These are phyloP conservation scores for Austroboletus festivus DNA, from an alignment of 768 basidiomycete species.

Conservation along the genomic window DNA sequence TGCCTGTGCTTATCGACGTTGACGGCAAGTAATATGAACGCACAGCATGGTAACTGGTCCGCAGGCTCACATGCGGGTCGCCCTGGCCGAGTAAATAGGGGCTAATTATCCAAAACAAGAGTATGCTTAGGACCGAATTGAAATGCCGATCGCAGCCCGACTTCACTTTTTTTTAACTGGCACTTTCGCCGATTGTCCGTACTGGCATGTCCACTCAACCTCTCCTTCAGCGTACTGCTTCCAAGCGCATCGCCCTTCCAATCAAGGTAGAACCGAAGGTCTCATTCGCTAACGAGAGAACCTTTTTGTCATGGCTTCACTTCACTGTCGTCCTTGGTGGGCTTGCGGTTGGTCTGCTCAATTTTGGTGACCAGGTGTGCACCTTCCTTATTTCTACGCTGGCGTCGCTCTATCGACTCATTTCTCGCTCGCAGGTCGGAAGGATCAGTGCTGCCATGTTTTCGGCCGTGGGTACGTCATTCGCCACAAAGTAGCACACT, in stretches of 20 bases:
- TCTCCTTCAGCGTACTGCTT: slow-evolving; percentile 88
- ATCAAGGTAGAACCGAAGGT: slow-evolving; percentile 94
- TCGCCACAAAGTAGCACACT: not conserved
- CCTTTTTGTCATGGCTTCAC: slow-evolving; percentile 98
- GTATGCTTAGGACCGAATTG: not conserved
- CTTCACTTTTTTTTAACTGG: not conserved
- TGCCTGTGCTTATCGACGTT: too few relatives aligned
- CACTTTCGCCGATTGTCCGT: not conserved
- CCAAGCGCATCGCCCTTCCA: slow-evolving; percentile 94
- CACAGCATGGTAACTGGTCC: slow-evolving; percentile 12
- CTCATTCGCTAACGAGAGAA: slow-evolving; percentile 91
- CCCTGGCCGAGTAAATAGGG: slow-evolving; percentile 8
- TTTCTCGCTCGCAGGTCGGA: slow-evolving; percentile 57
- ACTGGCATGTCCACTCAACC: slow-evolving; percentile 91
- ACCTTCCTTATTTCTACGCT: not conserved
- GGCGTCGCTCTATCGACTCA: not conserved
- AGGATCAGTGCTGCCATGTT: slow-evolving; percentile 97
- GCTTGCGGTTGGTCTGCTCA: slow-evolving; percentile 90
- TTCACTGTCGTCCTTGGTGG: slow-evolving; percentile 98
- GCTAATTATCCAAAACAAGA: slow-evolving; percentile 14
- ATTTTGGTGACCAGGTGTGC: slow-evolving; percentile 91
- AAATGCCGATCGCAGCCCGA: slow-evolving; percentile 5
- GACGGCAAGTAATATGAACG: too few relatives aligned
- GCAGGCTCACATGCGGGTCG: too few relatives aligned
- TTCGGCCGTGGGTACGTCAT: slow-evolving; percentile 78